phyloP scores from a whole-genome alignment of 2,329 filamentous ascomycete species.

The Cadophora luteo-olivacea region DNA sequence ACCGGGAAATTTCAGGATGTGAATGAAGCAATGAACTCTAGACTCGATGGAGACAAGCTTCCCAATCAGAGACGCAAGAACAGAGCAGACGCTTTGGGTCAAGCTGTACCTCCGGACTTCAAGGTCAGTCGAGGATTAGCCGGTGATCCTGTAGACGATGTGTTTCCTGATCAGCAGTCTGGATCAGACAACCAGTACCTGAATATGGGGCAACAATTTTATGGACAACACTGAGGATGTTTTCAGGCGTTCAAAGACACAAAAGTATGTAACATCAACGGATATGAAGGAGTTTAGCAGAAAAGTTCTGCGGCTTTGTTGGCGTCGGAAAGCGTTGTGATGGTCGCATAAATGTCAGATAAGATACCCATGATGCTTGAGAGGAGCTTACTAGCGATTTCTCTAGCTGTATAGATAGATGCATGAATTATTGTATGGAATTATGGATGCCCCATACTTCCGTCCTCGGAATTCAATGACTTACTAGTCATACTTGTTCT shows the following conservation, averaged over 20 bases:
- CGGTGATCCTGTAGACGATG: constrained; percentile 39
- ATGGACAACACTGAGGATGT: constrained; percentile 1
- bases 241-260: too few species aligned
- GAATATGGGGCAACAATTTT: constrained; percentile 17
- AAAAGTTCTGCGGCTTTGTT: neutral
- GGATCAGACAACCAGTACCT: neutral
- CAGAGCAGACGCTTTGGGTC: constrained; percentile 44
- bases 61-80: constrained; percentile 43
- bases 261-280: neutral
- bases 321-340: neutral
- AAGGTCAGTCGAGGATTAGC: constrained; percentile 45
- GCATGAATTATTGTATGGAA: neutral
- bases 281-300: neutral
- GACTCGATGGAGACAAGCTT: constrained; percentile 48
- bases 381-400: neutral
- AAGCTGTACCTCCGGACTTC: constrained; percentile 44
- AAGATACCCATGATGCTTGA: constrained; percentile 11
- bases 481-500: too few species aligned
- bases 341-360: neutral
- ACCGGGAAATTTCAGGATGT: constrained; percentile 49
- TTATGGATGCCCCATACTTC: too few species aligned
- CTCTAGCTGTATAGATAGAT: neutral
- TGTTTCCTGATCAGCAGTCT: constrained; percentile 38
- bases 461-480: too few species aligned
- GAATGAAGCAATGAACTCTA: constrained; percentile 53